A percentile compares a stretch with the other conserved stretches of the same genome.
These are phyloP conservation scores for Suhomyces anneliseae DNA, from an alignment of 1,139 yeast species.

Conservation along the genomic window DNA sequence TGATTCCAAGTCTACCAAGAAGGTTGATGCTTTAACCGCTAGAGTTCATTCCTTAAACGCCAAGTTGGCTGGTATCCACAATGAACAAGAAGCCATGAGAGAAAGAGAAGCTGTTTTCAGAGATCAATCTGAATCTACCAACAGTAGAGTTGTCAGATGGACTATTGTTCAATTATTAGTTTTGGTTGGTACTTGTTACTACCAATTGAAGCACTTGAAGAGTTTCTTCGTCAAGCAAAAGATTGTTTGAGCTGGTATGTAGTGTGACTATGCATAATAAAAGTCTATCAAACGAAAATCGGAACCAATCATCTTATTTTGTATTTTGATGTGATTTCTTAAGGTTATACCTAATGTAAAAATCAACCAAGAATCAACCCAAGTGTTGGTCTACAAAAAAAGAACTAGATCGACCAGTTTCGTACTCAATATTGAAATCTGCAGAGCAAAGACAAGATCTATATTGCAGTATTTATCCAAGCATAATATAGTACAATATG, in stretches of 20 bases:
- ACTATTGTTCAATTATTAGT: conserved; percentile 47
- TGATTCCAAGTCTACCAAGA: conserved; percentile 47
- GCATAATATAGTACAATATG: too few species aligned
- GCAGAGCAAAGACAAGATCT: too few species aligned
- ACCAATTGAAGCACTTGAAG: conserved; percentile 53
- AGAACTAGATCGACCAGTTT: too few species aligned
- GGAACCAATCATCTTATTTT: neutral
- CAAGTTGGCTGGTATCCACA: conserved; percentile 45
- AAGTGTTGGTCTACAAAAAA: too few species aligned
- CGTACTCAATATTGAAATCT: too few species aligned
- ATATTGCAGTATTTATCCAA: too few species aligned
- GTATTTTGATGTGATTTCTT: too few species aligned
- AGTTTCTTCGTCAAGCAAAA: conserved; percentile 53
- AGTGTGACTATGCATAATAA: conserved; percentile 7
- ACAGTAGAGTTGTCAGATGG: conserved; percentile 49
- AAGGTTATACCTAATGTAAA: too few species aligned
- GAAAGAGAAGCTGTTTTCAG: conserved; percentile 50
- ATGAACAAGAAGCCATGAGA: conserved; percentile 49
- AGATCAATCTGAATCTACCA: conserved; percentile 49
- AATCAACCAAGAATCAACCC: too few species aligned
- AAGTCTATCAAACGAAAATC: conserved; percentile 13
- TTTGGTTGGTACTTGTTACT: conserved; percentile 48
- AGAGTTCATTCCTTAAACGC: conserved; percentile 41
- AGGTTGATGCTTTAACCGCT: conserved; percentile 44
- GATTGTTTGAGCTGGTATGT: conserved; percentile 32